Conservation (phyloP, 2,329 filamentous ascomycete species). For the Amauroascus verrucosus region DNA sequence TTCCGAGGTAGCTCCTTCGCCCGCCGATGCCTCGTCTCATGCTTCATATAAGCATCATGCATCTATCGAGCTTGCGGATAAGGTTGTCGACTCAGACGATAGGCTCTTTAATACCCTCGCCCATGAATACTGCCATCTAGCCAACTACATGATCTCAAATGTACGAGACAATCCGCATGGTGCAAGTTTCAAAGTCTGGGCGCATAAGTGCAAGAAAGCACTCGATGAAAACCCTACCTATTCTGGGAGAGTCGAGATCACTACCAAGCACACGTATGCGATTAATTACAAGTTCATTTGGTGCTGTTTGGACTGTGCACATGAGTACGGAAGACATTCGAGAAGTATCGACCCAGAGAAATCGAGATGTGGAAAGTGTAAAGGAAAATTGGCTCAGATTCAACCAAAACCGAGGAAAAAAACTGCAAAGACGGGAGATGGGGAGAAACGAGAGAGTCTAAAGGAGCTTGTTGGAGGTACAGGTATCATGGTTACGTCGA, state of each 20-base stretch:
- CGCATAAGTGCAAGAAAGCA: conserved; percentile 29
- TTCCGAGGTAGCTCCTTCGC: conserved; percentile 11
- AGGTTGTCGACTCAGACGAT: conserved; percentile 68
- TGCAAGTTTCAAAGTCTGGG: conserved; percentile 69
- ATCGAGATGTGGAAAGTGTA: conserved; percentile 70
- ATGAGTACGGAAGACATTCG: conserved; percentile 72
- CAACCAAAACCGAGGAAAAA: conserved; percentile 58
- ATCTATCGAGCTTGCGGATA: conserved; percentile 76
- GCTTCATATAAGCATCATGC: conserved; percentile 46
- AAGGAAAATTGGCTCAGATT: conserved; percentile 59
- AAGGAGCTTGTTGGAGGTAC: neutral
- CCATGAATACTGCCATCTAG: conserved; percentile 91
- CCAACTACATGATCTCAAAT: conserved; percentile 78
- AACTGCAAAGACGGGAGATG: conserved; percentile 20
- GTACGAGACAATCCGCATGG: conserved; percentile 71
- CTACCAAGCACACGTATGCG: conserved; percentile 78
- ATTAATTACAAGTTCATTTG: conserved; percentile 92
- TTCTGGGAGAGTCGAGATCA: conserved; percentile 59
- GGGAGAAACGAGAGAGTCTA: neutral
- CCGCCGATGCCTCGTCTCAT: neutral
- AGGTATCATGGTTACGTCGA: neutral
- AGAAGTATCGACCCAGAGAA: conserved; percentile 66
- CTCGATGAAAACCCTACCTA: conserved; percentile 43
- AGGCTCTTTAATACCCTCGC: conserved; percentile 83
- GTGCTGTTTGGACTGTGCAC: conserved; percentile 59